phyloP scores from a whole-genome alignment of 768 basidiomycete species.

The Lyophyllum decastes region DNA sequence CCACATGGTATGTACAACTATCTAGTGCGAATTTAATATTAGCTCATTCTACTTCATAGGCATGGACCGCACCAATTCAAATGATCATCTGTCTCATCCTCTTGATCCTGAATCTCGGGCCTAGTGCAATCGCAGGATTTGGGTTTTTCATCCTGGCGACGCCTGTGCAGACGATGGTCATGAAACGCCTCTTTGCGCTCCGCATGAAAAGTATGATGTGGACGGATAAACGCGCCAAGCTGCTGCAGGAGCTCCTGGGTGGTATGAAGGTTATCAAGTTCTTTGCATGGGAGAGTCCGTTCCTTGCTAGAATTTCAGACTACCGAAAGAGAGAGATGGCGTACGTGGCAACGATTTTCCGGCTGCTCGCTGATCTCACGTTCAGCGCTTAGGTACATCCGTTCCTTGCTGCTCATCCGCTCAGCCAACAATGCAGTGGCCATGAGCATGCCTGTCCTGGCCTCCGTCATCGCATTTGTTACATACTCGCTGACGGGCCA shows the following conservation, averaged over 20 bases:
- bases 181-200: constrained; percentile 71
- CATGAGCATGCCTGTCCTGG: constrained; percentile 73
- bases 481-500: constrained; percentile 79
- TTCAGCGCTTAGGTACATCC: constrained; percentile 42
- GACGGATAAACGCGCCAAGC: constrained; percentile 89
- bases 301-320: constrained; percentile 68
- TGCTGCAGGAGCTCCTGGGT: constrained; percentile 86
- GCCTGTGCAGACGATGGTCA: constrained; percentile 70
- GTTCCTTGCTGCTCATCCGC: constrained; percentile 65
- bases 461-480: constrained; percentile 76
- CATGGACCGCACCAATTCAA: constrained; percentile 78
- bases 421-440: constrained; percentile 69
- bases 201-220: constrained; percentile 79
- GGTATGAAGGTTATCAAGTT: constrained; percentile 94
- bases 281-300: constrained; percentile 87
- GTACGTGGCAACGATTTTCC: constrained; percentile 33
- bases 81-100: constrained; percentile 76
- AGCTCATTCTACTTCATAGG: constrained; percentile 25
- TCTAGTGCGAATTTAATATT: neutral
- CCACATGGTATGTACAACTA: constrained; percentile 51
- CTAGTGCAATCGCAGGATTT: constrained; percentile 55
- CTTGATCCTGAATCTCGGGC: constrained; percentile 73
- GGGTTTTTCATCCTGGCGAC: constrained; percentile 66
- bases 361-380: neutral
- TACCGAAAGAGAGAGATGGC: constrained; percentile 73